These are phyloP conservation scores for Cadophora malorum DNA, from an alignment of 2,329 filamentous ascomycete genomes.

Conservation along the genomic window DNA sequence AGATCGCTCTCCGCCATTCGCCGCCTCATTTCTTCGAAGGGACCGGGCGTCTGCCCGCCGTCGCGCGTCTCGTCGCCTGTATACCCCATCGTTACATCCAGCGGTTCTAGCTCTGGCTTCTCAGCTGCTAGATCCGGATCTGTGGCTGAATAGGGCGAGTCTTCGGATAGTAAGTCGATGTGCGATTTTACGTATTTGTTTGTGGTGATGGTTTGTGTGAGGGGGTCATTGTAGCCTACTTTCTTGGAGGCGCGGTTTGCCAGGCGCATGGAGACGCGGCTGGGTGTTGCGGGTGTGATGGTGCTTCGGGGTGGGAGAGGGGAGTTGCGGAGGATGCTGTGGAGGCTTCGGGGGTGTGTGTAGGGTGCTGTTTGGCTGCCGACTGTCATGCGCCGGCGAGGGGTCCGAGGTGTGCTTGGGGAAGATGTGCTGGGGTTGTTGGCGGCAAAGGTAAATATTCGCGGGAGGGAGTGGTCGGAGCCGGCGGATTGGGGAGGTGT, in stretches of 20 bases:
- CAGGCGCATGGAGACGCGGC: slow-evolving; percentile 60
- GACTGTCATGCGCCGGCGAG: slow-evolving; percentile 49
- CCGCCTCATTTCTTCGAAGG: slow-evolving; percentile 67
- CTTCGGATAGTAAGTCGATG: slow-evolving; percentile 66
- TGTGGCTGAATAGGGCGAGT: slow-evolving; percentile 46
- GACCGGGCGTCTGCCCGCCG: slow-evolving; percentile 66
- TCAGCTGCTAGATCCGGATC: slow-evolving; percentile 33
- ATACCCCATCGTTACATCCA: slow-evolving; percentile 59
- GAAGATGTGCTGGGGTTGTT: slow-evolving; percentile 31
- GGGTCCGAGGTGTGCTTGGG: slow-evolving; percentile 48
- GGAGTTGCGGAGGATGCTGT: slow-evolving; percentile 71
- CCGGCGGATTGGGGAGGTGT: slow-evolving; percentile 46
- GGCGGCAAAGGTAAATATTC: slow-evolving; percentile 42
- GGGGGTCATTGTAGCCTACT: slow-evolving; percentile 67
- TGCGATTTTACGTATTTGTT: slow-evolving; percentile 68
- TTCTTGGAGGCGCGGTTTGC: slow-evolving; percentile 55
- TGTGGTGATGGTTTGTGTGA: slow-evolving; percentile 68
- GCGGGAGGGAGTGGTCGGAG: slow-evolving; percentile 34
- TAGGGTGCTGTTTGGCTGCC: slow-evolving; percentile 54
- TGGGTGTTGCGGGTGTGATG: slow-evolving; percentile 58
- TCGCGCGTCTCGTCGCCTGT: slow-evolving; percentile 62
- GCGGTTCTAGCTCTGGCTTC: slow-evolving; percentile 50
- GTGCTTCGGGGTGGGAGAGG: slow-evolving; percentile 62
- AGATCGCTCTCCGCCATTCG: slow-evolving; percentile 55
- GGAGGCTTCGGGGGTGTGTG: slow-evolving; percentile 62